A percentile compares a stretch with the other conserved stretches of the same genome.
These are phyloP conservation scores for Mariannaea elegans DNA, from an alignment of 2,329 filamentous ascomycete species.

Conservation along the genomic window DNA sequence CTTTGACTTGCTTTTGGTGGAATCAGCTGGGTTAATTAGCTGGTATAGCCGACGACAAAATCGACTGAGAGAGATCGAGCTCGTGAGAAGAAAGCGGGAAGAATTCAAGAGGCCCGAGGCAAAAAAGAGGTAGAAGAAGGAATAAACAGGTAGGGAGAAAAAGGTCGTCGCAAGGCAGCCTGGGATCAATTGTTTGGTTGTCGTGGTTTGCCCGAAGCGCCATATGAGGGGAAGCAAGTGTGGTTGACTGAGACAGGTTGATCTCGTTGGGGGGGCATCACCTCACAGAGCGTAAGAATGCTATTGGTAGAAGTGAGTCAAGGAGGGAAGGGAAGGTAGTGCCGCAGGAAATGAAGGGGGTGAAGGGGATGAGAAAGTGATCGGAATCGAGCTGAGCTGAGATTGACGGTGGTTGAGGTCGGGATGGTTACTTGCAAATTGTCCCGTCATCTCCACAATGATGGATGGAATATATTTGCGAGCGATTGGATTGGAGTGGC, in stretches of 20 bases:
- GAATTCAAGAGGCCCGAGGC: background rate
- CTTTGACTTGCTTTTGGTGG: conserved; percentile 5
- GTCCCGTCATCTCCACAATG: conserved; percentile 18
- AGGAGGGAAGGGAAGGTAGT: background rate
- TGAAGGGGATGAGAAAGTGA: background rate
- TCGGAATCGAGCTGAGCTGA: background rate
- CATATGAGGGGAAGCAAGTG: conserved; percentile 17
- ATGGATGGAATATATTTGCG: conserved; percentile 10
- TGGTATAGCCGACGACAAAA: background rate
- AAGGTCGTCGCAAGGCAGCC: background rate
- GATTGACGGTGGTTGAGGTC: conserved; percentile 6
- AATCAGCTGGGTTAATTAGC: background rate
- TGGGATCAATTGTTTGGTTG: background rate
- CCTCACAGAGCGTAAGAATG: conserved; percentile 5
- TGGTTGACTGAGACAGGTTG: conserved; percentile 10
- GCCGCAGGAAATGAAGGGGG: background rate
- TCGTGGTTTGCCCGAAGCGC: conserved; percentile 6
- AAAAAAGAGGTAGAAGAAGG: background rate
- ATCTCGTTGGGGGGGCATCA: conserved; percentile 12
- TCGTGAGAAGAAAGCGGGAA: background rate
- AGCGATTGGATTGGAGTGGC: conserved; percentile 14
- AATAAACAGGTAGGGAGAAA: background rate
- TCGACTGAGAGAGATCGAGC: background rate
- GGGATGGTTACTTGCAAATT: conserved; percentile 17
- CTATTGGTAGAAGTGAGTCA: conserved; percentile 2